phyloP scores from a whole-genome alignment of 257 asterid species.

The Eucommia ulmoides region DNA sequence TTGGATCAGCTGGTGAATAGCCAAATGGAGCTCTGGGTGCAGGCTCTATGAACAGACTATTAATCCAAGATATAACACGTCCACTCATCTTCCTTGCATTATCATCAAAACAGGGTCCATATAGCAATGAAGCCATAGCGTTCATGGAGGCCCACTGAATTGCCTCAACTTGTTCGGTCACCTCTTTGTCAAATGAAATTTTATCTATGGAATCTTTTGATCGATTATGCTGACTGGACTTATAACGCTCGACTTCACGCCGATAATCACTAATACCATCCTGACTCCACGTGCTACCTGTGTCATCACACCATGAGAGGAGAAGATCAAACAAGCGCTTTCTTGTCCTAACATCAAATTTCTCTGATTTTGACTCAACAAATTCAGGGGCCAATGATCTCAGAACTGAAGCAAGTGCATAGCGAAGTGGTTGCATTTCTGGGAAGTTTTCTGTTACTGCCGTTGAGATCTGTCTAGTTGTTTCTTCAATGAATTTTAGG shows the following conservation, averaged over 20 bases:
- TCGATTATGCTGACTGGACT: constrained; percentile 83
- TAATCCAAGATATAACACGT: constrained; percentile 94
- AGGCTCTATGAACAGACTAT: constrained; percentile 94
- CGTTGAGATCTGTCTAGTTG: constrained; percentile 60
- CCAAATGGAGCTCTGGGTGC: constrained; percentile 98
- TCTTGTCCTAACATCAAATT: constrained; percentile 83
- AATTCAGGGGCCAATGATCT: constrained; percentile 96
- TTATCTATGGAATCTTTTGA: constrained; percentile 93
- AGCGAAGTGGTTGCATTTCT: constrained; percentile 89
- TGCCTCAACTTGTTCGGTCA: constrained; percentile 95
- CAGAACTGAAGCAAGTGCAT: constrained; percentile 86
- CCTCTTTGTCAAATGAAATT: constrained; percentile 87
- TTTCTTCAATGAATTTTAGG: constrained; percentile 89
- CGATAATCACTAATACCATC: constrained; percentile 90
- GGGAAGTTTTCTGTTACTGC: constrained; percentile 80
- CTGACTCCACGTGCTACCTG: constrained; percentile 88
- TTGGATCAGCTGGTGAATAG: constrained; percentile 96
- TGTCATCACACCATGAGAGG: constrained; percentile 87
- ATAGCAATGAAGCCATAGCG: constrained; percentile 97
- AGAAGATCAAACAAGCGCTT: constrained; percentile 92
- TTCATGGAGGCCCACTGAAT: constrained; percentile 99
- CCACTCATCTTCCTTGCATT: constrained; percentile 99
- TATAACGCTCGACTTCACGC: constrained; percentile 99
- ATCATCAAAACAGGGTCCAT: constrained; percentile 99
- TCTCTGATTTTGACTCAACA: constrained; percentile 94